Evolutionary conservation across 164 flowering plant species (phyloP).

Genomic region (Annona cherimola): DNA sequence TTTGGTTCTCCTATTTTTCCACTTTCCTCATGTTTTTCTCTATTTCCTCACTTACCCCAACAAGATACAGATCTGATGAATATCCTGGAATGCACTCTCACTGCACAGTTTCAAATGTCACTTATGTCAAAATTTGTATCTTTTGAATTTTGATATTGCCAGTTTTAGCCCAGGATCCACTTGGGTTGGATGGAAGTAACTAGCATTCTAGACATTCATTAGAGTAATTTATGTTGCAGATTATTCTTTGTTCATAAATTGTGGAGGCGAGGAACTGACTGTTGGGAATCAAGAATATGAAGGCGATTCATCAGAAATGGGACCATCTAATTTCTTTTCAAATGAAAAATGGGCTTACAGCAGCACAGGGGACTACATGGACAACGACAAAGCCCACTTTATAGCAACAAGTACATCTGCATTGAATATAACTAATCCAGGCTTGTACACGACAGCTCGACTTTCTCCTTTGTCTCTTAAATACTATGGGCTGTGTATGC

Average conservation of each 20-base stretch:
- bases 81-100: not conserved
- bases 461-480: slow-evolving; percentile 6
- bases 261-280: slow-evolving; percentile 29
- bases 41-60: not conserved
- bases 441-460: slow-evolving; percentile 12
- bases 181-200: not conserved
- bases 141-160: too few species aligned
- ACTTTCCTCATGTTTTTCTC: too few species aligned
- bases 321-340: slow-evolving; percentile 34
- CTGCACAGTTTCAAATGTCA: not conserved
- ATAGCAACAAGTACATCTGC: not conserved
- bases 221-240: slow-evolving; percentile 1
- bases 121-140: not conserved
- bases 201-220: not conserved
- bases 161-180: not conserved
- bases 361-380: slow-evolving; percentile 11
- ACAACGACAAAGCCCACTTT: not conserved
- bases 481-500: slow-evolving; percentile 11
- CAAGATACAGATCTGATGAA: not conserved
- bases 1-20: too few species aligned
- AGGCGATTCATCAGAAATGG: slow-evolving; percentile 34
- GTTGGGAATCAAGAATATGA: slow-evolving; percentile 41
- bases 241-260: slow-evolving; percentile 38
- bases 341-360: slow-evolving; percentile 14
- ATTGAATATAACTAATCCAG: slow-evolving; percentile 3